Evolutionary conservation across 2,329 filamentous ascomycete genomes (phyloP).

Genomic region (Cercospora sojina): DNA sequence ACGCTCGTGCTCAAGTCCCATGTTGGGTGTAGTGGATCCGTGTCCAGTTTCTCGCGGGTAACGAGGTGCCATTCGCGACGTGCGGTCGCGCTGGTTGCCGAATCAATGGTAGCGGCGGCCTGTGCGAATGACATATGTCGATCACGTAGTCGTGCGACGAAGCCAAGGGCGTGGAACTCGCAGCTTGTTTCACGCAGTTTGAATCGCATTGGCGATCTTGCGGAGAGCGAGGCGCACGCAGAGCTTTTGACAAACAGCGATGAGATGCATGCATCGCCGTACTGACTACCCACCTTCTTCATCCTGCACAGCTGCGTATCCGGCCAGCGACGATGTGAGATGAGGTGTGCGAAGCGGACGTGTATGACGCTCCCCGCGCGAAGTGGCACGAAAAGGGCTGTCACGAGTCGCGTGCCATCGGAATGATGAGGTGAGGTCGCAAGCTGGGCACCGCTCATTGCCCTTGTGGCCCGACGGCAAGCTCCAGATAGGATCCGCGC

Average conservation of each 20-base stretch:
- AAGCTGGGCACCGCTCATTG: background rate
- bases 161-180: background rate
- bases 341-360: background rate
- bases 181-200: background rate
- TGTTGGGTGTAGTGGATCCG: background rate
- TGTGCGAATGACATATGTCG: background rate
- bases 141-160: background rate
- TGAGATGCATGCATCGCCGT: background rate
- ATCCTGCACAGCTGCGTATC: background rate
- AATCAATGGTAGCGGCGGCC: background rate
- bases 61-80: background rate
- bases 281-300: background rate
- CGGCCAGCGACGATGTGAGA: background rate
- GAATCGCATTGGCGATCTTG: background rate
- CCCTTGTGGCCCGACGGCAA: background rate
- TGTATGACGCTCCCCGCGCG: background rate
- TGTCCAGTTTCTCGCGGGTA: background rate
- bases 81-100: background rate
- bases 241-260: background rate
- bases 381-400: background rate
- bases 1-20: background rate
- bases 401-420: conserved; percentile 2
- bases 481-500: conserved; percentile 1
- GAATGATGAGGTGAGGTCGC: conserved; percentile 10
- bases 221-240: background rate